These are phyloP conservation scores for Kwoniella sp. DNA, from an alignment of 768 basidiomycete genomes.

Conservation along the genomic window DNA sequence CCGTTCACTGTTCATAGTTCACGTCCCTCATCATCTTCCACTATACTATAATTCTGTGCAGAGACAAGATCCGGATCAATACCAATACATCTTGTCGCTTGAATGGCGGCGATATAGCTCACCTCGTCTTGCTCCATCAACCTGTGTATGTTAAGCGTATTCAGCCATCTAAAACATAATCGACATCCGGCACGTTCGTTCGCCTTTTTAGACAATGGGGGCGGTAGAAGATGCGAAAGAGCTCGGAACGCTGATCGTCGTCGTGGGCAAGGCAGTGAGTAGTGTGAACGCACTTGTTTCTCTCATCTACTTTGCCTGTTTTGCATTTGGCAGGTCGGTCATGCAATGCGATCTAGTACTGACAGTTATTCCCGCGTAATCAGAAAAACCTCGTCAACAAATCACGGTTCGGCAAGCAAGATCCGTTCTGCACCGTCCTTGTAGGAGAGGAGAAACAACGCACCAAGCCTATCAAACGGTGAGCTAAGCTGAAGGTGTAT, in stretches of 20 bases:
- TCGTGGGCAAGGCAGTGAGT: constrained; percentile 86
- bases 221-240: constrained; percentile 57
- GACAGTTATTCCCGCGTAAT: background rate
- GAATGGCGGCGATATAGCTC: no score
- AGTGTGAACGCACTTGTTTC: no score
- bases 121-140: background rate
- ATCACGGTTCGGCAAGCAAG: constrained; percentile 86
- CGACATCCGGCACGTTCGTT: background rate
- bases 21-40: no score
- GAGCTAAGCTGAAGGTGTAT: no score
- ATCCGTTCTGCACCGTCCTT: constrained; percentile 73
- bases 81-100: no score
- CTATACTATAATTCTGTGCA: no score
- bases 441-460: constrained; percentile 69
- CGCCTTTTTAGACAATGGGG: constrained; percentile 5
- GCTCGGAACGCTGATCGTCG: constrained; percentile 82
- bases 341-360: constrained; percentile 12
- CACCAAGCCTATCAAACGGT: constrained; percentile 70
- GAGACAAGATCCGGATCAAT: no score
- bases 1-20: no score
- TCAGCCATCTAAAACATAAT: background rate
- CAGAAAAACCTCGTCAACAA: constrained; percentile 74
- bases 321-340: no score
- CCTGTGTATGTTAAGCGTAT: no score
- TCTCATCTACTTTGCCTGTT: constrained; percentile 25